Evolutionary conservation across 352 stramenopile genomes (phyloP), one percentile per base, ranked within the genome.

Genomic region (Phytophthora ramorum): DNA sequence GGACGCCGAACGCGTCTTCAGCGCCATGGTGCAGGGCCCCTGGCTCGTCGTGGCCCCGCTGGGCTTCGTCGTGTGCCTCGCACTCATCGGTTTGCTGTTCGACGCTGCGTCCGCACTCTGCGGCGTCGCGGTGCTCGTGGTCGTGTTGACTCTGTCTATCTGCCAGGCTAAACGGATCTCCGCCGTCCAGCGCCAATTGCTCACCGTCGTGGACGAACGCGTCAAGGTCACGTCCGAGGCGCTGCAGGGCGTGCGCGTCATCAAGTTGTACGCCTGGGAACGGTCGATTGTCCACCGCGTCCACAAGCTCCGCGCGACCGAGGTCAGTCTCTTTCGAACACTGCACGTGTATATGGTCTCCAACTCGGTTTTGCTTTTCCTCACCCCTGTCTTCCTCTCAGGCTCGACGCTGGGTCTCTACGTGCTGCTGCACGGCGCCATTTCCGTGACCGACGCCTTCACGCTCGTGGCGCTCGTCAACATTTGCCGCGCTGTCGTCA

Each of bases 201-300:
- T 76, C 12, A 48, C 14, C 0, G 61, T 74, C 20, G 85, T 97
- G 37, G 46, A 83, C 8, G 71, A 89, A 8, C 81, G 93, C 6
- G 90, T 98, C 20, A 96, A 97, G 71, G 87, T 97, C 66, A 94
- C 95, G 43, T 97, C 92, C 7, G 95, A 98, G 76, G 87, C 96
- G 7, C 72, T 99, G 3, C 69, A 90, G 10, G 95, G 93, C 7
- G 93, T 97, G 28, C 78, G 91, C 32, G 87, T 91, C 37, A 87
- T 98, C 60, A 98, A 98, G 66, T 95, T 97, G 63, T 96, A 97
- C 64, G 87, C 84, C 7, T 98, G 90, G 90, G 77, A 87, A 44
- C 66, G 80, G 10, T 86, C 72, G 9, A 53, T 86, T 3, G 75
- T 75, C 9, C 69, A 28, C 14, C 81, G 75, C 14, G 74, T 90